Percentiles rank a stretch among this genome's conserved stretches.
phyloP scores from a whole-genome alignment of 805 yeast species.

The Wickerhamiella hasegawae region DNA sequence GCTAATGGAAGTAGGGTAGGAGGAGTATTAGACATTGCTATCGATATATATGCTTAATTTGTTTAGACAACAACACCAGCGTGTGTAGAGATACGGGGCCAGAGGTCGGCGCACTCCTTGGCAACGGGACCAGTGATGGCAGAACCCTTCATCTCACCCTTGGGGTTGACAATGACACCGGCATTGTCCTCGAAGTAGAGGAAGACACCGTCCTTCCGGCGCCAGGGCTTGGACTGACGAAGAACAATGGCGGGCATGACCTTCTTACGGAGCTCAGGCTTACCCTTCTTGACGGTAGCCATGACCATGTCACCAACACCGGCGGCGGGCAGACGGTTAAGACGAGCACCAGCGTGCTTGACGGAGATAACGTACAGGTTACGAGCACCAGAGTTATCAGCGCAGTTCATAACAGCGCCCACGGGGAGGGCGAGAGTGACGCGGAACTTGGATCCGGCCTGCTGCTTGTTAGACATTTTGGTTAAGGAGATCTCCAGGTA shows the following conservation, averaged over 20 bases:
- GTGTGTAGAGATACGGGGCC: slow-evolving; percentile 99
- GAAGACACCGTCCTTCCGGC: slow-evolving; percentile 99
- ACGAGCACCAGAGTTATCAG: slow-evolving; percentile 99
- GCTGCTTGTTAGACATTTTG: slow-evolving; percentile 15
- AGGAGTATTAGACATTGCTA: not conserved
- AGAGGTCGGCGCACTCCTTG: slow-evolving; percentile 99
- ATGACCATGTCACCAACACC: slow-evolving; percentile 82
- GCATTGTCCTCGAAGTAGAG: slow-evolving; percentile 99
- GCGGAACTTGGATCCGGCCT: slow-evolving; percentile 84
- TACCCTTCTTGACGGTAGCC: slow-evolving; percentile 99
- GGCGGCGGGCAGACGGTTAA: slow-evolving; percentile 99
- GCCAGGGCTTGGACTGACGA: slow-evolving; percentile 99
- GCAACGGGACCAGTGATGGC: slow-evolving; percentile 99
- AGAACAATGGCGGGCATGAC: slow-evolving; percentile 99
- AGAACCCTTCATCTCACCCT: slow-evolving; percentile 99
- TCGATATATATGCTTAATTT: not conserved
- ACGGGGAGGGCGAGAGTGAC: slow-evolving; percentile 99
- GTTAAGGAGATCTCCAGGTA: not conserved
- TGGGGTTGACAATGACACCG: slow-evolving; percentile 99
- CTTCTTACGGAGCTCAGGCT: slow-evolving; percentile 99
- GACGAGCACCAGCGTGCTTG: slow-evolving; percentile 98
- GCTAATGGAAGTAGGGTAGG: too few relatives aligned
- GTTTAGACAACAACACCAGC: slow-evolving; percentile 98
- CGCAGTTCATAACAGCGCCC: slow-evolving; percentile 99
- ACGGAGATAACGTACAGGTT: slow-evolving; percentile 97